A percentile compares a stretch with the other conserved stretches of the same genome.
Evolutionary conservation across 441 rosid species (phyloP).

Genomic region (Syzygium syzygioides): DNA sequence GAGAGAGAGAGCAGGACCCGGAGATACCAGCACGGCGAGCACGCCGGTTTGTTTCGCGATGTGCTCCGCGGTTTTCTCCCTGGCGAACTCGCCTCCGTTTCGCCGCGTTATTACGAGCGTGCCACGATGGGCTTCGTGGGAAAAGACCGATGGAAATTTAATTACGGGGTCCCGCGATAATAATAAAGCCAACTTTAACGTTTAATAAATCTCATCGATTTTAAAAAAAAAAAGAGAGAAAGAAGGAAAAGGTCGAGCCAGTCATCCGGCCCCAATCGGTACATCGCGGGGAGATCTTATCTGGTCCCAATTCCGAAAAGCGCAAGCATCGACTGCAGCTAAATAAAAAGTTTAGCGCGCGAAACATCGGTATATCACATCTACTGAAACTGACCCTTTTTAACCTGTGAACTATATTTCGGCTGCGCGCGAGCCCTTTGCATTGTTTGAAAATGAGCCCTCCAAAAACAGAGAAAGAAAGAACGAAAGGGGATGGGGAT

Average conservation of each 20-base stretch:
- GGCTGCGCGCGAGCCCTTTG: not conserved
- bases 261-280: not conserved
- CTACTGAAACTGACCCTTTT: not conserved
- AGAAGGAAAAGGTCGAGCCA: not conserved
- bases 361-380: too few relatives aligned
- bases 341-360: not conserved
- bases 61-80: not conserved
- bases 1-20: not conserved
- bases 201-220: not conserved
- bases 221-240: fast-evolving
- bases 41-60: not conserved
- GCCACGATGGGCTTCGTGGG: not conserved
- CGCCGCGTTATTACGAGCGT: not conserved
- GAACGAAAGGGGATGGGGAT: not conserved
- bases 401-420: not conserved
- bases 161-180: not conserved
- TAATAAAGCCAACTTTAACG: too few relatives aligned
- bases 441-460: not conserved
- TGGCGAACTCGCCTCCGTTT: not conserved
- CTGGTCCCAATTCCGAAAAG: fast-evolving
- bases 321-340: fast-evolving
- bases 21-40: not conserved
- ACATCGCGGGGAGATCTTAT: not conserved
- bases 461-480: not conserved
- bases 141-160: not conserved